Percentiles rank a stretch among this genome's conserved stretches.
Conservation (phyloP, 78 protist genomes). For the Pelomyxa schiedti region DNA sequence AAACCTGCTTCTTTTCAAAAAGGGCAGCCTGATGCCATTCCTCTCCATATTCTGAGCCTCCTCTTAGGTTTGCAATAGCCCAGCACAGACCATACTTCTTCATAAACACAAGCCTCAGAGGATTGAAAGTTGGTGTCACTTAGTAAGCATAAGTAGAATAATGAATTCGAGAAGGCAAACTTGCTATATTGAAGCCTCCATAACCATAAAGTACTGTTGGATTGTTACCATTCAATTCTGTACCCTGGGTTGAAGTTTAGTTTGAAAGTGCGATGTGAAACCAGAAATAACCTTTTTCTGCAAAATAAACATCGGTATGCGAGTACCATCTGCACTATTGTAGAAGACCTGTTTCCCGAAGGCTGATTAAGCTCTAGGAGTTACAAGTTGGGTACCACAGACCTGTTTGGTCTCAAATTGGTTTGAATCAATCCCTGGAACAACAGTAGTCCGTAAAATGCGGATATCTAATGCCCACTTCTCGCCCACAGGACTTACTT, state of each 20-base stretch:
- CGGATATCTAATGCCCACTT: no score
- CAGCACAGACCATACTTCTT: constrained; percentile 53
- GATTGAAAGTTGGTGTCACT: constrained; percentile 50
- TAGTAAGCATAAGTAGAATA: no score
- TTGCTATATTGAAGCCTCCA: constrained; percentile 83
- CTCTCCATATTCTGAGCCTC: constrained; percentile 87
- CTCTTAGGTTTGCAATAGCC: constrained; percentile 83
- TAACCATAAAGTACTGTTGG: constrained; percentile 59
- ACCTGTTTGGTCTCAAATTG: no score
- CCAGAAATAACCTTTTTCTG: constrained; percentile 16
- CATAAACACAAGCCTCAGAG: constrained; percentile 22
- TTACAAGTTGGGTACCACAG: no score
- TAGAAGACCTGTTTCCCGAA: constrained; percentile 66
- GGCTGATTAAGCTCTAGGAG: no score
- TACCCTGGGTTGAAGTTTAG: neutral
- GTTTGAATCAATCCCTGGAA: no score
- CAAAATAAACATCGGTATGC: constrained; percentile 84
- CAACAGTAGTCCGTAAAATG: no score
- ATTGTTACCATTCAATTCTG: neutral
- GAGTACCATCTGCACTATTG: constrained; percentile 70
- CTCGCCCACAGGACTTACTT: no score
- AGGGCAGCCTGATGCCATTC: constrained; percentile 81
- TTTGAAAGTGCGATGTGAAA: neutral
- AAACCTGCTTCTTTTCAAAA: constrained; percentile 23
- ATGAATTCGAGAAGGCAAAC: no score